These are phyloP conservation scores for Harrya chromipes DNA, from an alignment of 768 basidiomycete species.

Conservation along the genomic window DNA sequence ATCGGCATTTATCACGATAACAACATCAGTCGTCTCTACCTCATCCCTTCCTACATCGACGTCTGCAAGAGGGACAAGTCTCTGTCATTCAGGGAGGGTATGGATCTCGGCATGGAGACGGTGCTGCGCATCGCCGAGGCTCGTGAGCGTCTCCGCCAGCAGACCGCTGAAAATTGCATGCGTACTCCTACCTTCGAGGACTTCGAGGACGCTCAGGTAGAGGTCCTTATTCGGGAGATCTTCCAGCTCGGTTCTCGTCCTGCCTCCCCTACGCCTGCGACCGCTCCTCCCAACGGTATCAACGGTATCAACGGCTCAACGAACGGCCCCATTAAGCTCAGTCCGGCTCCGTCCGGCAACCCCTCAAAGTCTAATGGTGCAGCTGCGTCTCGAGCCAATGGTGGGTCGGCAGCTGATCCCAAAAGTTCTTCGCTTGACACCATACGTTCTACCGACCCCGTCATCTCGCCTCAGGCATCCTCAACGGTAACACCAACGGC, in stretches of 20 bases:
- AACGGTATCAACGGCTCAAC: constrained; percentile 15
- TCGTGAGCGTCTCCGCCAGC: constrained; percentile 39
- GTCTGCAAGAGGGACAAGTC: constrained; percentile 38
- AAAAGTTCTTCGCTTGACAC: constrained; percentile 23
- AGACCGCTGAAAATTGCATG: constrained; percentile 30
- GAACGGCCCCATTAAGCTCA: constrained; percentile 18
- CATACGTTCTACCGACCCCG: constrained; percentile 17
- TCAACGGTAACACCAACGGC: background rate
- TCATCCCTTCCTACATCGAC: constrained; percentile 34
- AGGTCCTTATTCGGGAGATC: constrained; percentile 27
- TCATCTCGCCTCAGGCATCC: constrained; percentile 11
- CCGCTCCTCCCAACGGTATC: constrained; percentile 6
- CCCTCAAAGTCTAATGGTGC: constrained; percentile 21
- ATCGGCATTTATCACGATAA: constrained; percentile 39
- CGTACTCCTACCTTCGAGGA: constrained; percentile 32
- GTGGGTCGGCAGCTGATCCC: constrained; percentile 30
- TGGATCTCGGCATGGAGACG: constrained; percentile 40
- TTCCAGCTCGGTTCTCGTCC: constrained; percentile 28
- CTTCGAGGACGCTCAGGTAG: constrained; percentile 29
- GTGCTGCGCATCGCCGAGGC: constrained; percentile 37
- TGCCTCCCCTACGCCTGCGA: constrained; percentile 16
- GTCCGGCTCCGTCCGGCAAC: constrained; percentile 16
- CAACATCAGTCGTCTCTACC: constrained; percentile 32
- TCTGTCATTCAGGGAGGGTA: constrained; percentile 38
- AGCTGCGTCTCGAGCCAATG: constrained; percentile 23